These are phyloP conservation scores for Yamadazyma sp. DNA, from an alignment of 1,139 yeast genomes.

Conservation along the genomic window DNA sequence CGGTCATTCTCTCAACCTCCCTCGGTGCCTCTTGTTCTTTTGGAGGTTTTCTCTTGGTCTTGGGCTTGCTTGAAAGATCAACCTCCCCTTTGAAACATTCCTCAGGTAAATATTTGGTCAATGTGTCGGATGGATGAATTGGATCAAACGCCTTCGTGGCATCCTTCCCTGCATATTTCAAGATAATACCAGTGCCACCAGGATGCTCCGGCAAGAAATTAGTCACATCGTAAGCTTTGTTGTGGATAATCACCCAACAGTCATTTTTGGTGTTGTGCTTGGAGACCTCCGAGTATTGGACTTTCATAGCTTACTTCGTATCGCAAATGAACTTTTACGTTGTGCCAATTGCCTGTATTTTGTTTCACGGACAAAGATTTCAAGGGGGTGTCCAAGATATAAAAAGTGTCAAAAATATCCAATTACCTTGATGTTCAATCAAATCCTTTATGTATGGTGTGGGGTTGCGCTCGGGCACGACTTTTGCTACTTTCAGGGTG, in stretches of 20 bases:
- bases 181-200: constrained; percentile 52
- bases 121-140: constrained; percentile 80
- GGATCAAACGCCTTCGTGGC: constrained; percentile 69
- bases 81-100: constrained; percentile 37
- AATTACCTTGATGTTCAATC: not conserved
- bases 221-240: constrained; percentile 52
- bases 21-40: constrained; percentile 3
- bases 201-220: constrained; percentile 52
- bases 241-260: constrained; percentile 59
- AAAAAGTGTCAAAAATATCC: not conserved
- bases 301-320: not conserved
- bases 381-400: not conserved
- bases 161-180: constrained; percentile 57
- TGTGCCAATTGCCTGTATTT: too few species aligned
- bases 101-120: constrained; percentile 44
- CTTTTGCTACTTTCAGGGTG: not conserved
- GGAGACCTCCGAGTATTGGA: constrained; percentile 25
- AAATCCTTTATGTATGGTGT: not conserved
- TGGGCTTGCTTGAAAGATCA: constrained; percentile 14
- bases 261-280: constrained; percentile 41
- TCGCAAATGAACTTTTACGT: too few species aligned
- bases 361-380: too few species aligned
- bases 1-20: not conserved
- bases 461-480: not conserved
- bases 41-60: constrained; percentile 4